Conservation (phyloP, 129 eudicot genomes). For the Tagetes patula region DNA sequence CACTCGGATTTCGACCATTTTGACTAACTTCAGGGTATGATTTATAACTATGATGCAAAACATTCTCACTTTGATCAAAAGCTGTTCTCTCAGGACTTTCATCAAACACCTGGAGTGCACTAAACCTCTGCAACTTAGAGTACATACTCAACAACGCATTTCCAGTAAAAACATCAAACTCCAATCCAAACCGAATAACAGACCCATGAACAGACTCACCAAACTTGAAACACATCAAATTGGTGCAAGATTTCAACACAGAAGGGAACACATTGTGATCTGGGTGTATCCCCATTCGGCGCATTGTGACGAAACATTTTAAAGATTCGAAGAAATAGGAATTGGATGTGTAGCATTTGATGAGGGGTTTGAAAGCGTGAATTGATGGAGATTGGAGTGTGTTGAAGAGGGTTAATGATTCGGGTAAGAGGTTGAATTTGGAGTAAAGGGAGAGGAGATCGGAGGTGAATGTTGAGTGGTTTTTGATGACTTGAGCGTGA, state of each 20-base stretch:
- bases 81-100: slow-evolving; percentile 37
- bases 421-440: slow-evolving; percentile 51
- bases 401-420: slow-evolving; percentile 46
- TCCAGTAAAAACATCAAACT: slow-evolving; percentile 56
- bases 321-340: slow-evolving; percentile 43
- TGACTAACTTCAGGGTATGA: neutral
- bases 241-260: slow-evolving; percentile 59
- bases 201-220: slow-evolving; percentile 78
- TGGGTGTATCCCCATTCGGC: slow-evolving; percentile 53
- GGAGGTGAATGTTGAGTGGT: slow-evolving; percentile 28
- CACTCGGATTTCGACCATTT: neutral
- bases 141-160: slow-evolving; percentile 85
- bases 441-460: slow-evolving; percentile 57
- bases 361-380: slow-evolving; percentile 60
- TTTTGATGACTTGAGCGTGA: slow-evolving; percentile 69
- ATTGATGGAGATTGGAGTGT: slow-evolving; percentile 42
- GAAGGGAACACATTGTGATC: slow-evolving; percentile 80
- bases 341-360: slow-evolving; percentile 63
- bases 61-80: neutral
- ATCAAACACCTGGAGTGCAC: slow-evolving; percentile 52
- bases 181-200: slow-evolving; percentile 58
- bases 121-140: slow-evolving; percentile 43
- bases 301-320: slow-evolving; percentile 58
- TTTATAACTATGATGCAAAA: neutral
- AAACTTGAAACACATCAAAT: slow-evolving; percentile 52